Conservation (phyloP, 164 flowering plant genomes). For the Nymphaea colorata region DNA sequence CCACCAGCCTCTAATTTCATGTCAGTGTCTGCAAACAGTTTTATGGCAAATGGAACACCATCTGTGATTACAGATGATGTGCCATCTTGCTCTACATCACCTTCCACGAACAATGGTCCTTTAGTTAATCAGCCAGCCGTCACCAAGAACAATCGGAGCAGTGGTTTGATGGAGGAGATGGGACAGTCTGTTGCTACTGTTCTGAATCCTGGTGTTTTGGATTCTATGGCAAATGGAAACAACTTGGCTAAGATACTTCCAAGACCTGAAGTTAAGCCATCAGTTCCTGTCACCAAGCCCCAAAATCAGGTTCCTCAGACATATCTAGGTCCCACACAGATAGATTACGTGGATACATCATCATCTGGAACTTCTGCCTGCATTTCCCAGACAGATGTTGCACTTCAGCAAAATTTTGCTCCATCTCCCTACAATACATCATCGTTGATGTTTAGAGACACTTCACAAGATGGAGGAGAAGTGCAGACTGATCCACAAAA, state of each 20-base stretch:
- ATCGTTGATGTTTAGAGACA: slow-evolving; percentile 34
- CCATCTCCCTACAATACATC: slow-evolving; percentile 40
- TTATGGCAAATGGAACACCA: slow-evolving; percentile 31
- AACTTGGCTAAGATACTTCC: slow-evolving; percentile 37
- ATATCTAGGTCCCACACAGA: slow-evolving; percentile 33
- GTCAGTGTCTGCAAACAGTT: slow-evolving; percentile 29
- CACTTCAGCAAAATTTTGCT: slow-evolving; percentile 39
- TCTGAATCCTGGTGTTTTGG: slow-evolving; percentile 40
- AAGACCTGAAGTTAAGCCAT: slow-evolving; percentile 36
- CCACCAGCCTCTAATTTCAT: slow-evolving; percentile 27
- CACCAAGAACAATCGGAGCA: slow-evolving; percentile 24
- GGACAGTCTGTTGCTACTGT: slow-evolving; percentile 44
- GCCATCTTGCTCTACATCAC: slow-evolving; percentile 89
- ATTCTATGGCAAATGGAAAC: slow-evolving; percentile 27
- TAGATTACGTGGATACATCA: slow-evolving; percentile 76
- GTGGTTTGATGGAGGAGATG: slow-evolving; percentile 41
- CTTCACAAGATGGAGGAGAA: slow-evolving; percentile 36
- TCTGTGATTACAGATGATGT: slow-evolving; percentile 60
- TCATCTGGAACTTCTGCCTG: slow-evolving; percentile 86
- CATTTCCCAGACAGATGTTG: slow-evolving; percentile 56
- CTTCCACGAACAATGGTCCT: slow-evolving; percentile 60
- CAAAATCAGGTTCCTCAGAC: slow-evolving; percentile 43
- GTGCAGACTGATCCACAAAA: slow-evolving; percentile 47
- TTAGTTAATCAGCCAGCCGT: slow-evolving; percentile 28
- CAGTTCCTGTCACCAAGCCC: slow-evolving; percentile 40